Percentiles rank a stretch among this genome's conserved stretches.
These are phyloP conservation scores for Tetracladium setigerum DNA, from an alignment of 495 filamentous ascomycete species.

Conservation along the genomic window DNA sequence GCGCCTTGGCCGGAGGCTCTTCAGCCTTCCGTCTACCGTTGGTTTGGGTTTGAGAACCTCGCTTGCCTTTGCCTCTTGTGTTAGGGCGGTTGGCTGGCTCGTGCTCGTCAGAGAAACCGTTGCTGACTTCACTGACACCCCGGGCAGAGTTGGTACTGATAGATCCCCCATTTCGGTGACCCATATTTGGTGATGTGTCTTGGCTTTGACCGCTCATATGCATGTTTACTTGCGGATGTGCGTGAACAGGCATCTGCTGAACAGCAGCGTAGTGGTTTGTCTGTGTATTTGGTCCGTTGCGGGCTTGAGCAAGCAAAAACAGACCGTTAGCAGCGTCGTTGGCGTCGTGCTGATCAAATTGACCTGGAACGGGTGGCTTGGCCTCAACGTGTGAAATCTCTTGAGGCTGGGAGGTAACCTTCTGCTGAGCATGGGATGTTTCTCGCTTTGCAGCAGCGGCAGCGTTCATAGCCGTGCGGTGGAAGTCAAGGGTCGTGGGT, in stretches of 20 bases:
- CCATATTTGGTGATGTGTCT: slow-evolving; percentile 42
- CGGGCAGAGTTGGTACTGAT: slow-evolving; percentile 36
- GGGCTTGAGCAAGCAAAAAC: slow-evolving; percentile 71
- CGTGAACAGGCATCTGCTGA: slow-evolving; percentile 20
- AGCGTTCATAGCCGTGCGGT: slow-evolving; percentile 80
- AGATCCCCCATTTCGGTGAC: slow-evolving; percentile 28
- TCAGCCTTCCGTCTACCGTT: slow-evolving; percentile 71
- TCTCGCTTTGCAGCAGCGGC: slow-evolving; percentile 40
- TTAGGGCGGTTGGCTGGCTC: slow-evolving; percentile 56
- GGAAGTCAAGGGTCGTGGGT: slow-evolving; percentile 87
- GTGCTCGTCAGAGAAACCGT: slow-evolving; percentile 65
- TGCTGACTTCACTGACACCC: slow-evolving; percentile 61
- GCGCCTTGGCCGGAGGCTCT: slow-evolving; percentile 56
- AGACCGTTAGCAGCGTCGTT: slow-evolving; percentile 95
- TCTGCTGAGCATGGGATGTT: slow-evolving; percentile 24
- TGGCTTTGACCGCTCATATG: slow-evolving; percentile 14
- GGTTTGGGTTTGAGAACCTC: slow-evolving; percentile 27
- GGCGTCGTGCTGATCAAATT: slow-evolving; percentile 77
- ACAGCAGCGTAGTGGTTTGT: slow-evolving; percentile 35
- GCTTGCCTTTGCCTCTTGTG: slow-evolving; percentile 64
- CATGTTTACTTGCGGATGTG: slow-evolving; percentile 12
- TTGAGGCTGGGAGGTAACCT: slow-evolving; percentile 40
- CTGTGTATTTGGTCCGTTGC: slow-evolving; percentile 18
- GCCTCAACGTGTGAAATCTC: slow-evolving; percentile 31
- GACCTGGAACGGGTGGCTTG: slow-evolving; percentile 42